phyloP scores from a whole-genome alignment of 768 basidiomycete genomes.

The Mycena amicta region DNA sequence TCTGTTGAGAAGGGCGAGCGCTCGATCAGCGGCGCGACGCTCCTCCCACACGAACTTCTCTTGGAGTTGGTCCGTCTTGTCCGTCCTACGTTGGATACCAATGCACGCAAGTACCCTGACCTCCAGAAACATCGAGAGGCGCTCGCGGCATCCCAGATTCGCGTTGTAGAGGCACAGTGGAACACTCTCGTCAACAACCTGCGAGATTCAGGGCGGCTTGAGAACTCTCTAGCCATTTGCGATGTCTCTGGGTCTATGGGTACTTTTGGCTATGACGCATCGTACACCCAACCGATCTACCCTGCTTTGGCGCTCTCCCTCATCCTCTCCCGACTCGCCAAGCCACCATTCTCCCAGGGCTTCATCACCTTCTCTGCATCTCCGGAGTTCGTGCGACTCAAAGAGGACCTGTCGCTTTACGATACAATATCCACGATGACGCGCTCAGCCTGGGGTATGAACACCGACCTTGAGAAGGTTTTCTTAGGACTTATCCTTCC shows the following conservation, averaged over 20 bases:
- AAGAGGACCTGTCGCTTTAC: conserved; percentile 41
- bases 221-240: conserved; percentile 67
- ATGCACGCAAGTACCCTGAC: conserved; percentile 23
- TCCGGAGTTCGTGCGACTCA: conserved; percentile 54
- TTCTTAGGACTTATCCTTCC: conserved; percentile 66
- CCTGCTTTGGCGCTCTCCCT: conserved; percentile 69
- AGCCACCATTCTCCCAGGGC: conserved; percentile 61
- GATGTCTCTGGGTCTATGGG: conserved; percentile 82
- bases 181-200: conserved; percentile 55
- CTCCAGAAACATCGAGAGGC: conserved; percentile 31
- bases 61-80: conserved; percentile 34
- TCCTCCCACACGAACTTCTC: conserved; percentile 66
- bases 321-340: conserved; percentile 61
- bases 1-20: conserved; percentile 57
- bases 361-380: conserved; percentile 69
- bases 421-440: conserved; percentile 42
- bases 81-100: background rate
- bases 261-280: conserved; percentile 10
- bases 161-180: conserved; percentile 71
- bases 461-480: conserved; percentile 64
- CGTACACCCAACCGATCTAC: conserved; percentile 48
- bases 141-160: conserved; percentile 36
- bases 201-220: conserved; percentile 55
- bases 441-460: conserved; percentile 48
- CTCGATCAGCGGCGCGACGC: conserved; percentile 65